Percentiles rank a stretch among this genome's conserved stretches.
phyloP scores from a whole-genome alignment of 1,284 basidiomycete species.

The Neonothopanus nambi region DNA sequence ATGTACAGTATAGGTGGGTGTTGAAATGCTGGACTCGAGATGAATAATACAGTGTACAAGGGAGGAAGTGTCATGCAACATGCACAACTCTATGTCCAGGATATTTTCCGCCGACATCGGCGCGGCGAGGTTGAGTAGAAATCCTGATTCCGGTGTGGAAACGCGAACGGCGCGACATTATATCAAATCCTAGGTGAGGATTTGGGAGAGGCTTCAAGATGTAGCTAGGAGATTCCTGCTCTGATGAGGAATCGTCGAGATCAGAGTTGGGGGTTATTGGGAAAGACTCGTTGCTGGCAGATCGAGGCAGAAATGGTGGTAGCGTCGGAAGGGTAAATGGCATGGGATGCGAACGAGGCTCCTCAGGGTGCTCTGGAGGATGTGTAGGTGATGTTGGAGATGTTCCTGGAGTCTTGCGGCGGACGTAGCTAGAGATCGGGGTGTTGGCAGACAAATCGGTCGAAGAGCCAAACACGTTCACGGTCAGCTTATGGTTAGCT shows the following conservation, averaged over 20 bases:
- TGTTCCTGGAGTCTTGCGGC: slow-evolving; percentile 70
- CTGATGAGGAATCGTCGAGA: slow-evolving; percentile 9
- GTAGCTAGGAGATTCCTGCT: slow-evolving; percentile 5
- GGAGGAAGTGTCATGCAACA: slow-evolving; percentile 12
- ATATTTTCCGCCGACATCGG: slow-evolving; percentile 5
- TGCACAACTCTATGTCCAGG: slow-evolving; percentile 11
- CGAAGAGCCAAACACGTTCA: slow-evolving; percentile 44
- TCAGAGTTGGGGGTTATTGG: slow-evolving; percentile 41
- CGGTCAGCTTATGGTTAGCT: slow-evolving; percentile 38
- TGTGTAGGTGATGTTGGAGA: slow-evolving; percentile 71
- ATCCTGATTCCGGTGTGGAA: slow-evolving; percentile 42
- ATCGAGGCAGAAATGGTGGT: slow-evolving; percentile 44
- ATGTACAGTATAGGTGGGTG: neutral
- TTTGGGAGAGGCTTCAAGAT: slow-evolving; percentile 24
- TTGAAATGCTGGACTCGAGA: no score
- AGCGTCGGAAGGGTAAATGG: slow-evolving; percentile 63
- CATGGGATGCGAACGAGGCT: slow-evolving; percentile 40
- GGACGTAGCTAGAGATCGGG: slow-evolving; percentile 75
- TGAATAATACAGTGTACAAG: slow-evolving; percentile 8
- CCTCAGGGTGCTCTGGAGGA: slow-evolving; percentile 40
- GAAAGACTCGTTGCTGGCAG: slow-evolving; percentile 40
- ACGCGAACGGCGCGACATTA: slow-evolving; percentile 32
- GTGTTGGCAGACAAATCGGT: slow-evolving; percentile 52
- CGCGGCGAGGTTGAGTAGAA: slow-evolving; percentile 34
- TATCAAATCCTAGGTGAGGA: slow-evolving; percentile 26